Conservation (phyloP, 2,329 filamentous ascomycete genomes). For the Fusarium nodosum region DNA sequence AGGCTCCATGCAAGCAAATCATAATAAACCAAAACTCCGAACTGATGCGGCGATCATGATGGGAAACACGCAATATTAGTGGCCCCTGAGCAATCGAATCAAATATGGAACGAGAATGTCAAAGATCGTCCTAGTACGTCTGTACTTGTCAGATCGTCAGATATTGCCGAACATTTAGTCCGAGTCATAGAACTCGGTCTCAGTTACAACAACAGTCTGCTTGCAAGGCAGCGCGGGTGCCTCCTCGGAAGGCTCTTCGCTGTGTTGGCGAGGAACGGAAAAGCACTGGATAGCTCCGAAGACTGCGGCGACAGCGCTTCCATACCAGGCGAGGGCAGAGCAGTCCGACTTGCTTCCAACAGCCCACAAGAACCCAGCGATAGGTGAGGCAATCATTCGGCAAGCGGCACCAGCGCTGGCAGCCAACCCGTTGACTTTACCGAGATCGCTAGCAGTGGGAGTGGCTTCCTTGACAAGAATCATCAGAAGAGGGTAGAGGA, state of each 20-base stretch:
- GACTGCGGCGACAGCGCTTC: constrained; percentile 68
- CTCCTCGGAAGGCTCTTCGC: constrained; percentile 51
- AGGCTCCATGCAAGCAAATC: constrained; percentile 8
- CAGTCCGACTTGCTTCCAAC: constrained; percentile 70
- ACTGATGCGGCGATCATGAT: constrained; percentile 7
- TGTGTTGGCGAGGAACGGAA: constrained; percentile 58
- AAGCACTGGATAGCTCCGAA: constrained; percentile 73
- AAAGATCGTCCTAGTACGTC: neutral
- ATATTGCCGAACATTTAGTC: constrained; percentile 21
- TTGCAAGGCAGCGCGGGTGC: constrained; percentile 38
- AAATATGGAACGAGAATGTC: constrained; percentile 1
- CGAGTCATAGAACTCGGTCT: constrained; percentile 52
- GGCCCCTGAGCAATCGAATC: constrained; percentile 9
- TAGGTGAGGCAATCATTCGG: constrained; percentile 75
- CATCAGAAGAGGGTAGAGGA: constrained; percentile 74
- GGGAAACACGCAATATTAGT: constrained; percentile 7
- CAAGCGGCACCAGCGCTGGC: constrained; percentile 76
- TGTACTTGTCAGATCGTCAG: neutral
- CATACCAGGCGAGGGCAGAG: constrained; percentile 74
- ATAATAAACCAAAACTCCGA: constrained; percentile 29
- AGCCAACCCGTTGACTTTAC: constrained; percentile 75
- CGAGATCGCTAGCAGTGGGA: constrained; percentile 67
- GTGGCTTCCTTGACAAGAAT: constrained; percentile 78
- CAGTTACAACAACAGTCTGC: constrained; percentile 47
- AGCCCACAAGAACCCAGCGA: constrained; percentile 74